A percentile compares a stretch with the other conserved stretches of the same genome.
phyloP scores from a whole-genome alignment of 345 rosid species.

The Eucalyptus sp. region DNA sequence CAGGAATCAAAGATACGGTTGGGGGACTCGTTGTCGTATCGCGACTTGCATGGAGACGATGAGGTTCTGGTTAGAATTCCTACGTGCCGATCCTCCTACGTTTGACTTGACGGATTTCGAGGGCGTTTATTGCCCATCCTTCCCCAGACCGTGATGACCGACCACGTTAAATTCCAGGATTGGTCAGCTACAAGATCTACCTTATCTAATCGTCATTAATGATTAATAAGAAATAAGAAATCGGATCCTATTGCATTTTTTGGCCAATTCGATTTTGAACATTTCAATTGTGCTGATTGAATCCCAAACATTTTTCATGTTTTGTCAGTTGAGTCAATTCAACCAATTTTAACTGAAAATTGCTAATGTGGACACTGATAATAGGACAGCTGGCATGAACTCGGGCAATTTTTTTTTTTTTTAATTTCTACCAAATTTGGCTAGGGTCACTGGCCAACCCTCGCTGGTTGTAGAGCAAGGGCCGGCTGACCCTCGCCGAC shows the following conservation, averaged over 20 bases:
- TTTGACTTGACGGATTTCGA: neutral
- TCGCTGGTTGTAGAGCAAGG: too few relatives aligned
- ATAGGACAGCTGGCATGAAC: fast-evolving
- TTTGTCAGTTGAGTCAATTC: fast-evolving
- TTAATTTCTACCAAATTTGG: neutral
- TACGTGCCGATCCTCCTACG: neutral
- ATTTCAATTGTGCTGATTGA: too few relatives aligned
- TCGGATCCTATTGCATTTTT: too few relatives aligned
- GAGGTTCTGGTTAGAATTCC: neutral
- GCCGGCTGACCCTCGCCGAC: fast-evolving
- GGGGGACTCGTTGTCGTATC: neutral
- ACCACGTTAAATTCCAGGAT: neutral
- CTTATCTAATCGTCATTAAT: neutral
- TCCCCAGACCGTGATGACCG: neutral
- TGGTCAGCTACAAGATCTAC: neutral
- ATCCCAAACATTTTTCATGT: fast-evolving
- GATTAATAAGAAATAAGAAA: neutral
- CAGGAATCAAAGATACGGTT: neutral
- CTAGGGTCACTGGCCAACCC: fast-evolving
- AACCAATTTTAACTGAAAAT: too few relatives aligned
- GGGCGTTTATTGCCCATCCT: neutral
- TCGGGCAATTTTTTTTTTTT: fast-evolving
- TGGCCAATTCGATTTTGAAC: fast-evolving
- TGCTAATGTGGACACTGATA: fast-evolving
- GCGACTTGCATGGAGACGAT: neutral